Evolutionary conservation across 805 yeast species (phyloP), one percentile per base, ranked within the genome.

Genomic region (Candida bentonensis): DNA sequence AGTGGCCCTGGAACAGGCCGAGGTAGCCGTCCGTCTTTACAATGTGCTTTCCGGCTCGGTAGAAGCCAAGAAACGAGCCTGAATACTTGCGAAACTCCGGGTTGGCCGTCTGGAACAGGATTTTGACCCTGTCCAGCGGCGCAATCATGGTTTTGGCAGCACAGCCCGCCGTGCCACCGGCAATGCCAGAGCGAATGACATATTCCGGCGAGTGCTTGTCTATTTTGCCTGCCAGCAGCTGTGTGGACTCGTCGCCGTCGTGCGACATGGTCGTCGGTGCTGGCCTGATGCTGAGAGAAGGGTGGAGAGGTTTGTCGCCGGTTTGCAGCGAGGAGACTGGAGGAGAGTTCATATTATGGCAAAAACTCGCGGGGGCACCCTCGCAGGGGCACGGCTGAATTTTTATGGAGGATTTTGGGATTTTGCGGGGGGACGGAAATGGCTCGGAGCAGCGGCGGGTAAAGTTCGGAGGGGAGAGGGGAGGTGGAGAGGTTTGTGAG

Each of bases 81-180:
- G 94, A 69, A 59, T 75, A 86, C 58, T 81, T 74, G 33, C 74
- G 64, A 55, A 84, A 92, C 49, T 82, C 89, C 0, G 97, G 96
- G 56, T 89, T 87, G 17, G 89, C 77, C 1, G 98, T 92, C 64
- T 92, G 98, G 63, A 92, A 92, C 41, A 92, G 66, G 56, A 92
- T 92, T 65, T 92, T 92, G 51, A 92, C 89, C 54, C 98, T 72
- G 62, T 92, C 98, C 46, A 92, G 63, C 1, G 98, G 98, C 0
- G 98, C 98, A 39, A 92, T 84, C 45, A 88, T 67, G 0, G 97
- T 86, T 57, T 92, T 92, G 2, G 96, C 97, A n/a, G 92, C 85
- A 44, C 87, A 78, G 1, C 98, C 98, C 0, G 97, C 96, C 2
- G 84, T 53, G 2, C 98, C 98, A 17, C 98, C 98, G 0, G 98